Percentiles rank a stretch among this genome's conserved stretches.
These are phyloP conservation scores for Iberis pinnata DNA, from an alignment of 345 rosid species.

Conservation along the genomic window DNA sequence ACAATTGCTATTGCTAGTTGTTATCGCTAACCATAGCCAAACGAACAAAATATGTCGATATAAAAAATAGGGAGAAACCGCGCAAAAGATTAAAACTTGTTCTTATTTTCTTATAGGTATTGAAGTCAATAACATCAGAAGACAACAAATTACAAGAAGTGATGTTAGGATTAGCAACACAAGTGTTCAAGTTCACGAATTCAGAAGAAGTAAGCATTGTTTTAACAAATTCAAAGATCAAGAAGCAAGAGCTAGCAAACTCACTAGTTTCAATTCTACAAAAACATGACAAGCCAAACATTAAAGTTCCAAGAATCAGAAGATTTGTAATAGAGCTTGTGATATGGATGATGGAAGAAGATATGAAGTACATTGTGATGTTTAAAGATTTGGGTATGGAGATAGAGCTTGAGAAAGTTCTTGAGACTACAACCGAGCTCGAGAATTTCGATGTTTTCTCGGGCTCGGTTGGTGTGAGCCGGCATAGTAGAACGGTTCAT, in stretches of 20 bases:
- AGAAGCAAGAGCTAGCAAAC: constrained; percentile 41
- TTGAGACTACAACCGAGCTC: constrained; percentile 68
- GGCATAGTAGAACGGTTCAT: constrained; percentile 57
- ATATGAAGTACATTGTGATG: constrained; percentile 23
- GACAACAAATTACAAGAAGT: constrained; percentile 74
- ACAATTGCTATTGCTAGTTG: too few relatives aligned
- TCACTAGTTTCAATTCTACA: constrained; percentile 44
- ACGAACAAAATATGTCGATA: too few relatives aligned
- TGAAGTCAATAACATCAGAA: constrained; percentile 49
- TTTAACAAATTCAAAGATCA: constrained; percentile 42
- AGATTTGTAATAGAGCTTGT: constrained; percentile 73
- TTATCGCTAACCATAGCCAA: too few relatives aligned
- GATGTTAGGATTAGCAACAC: constrained; percentile 65
- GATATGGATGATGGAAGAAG: constrained; percentile 71
- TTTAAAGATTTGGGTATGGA: constrained; percentile 47
- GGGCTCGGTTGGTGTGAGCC: constrained; percentile 59
- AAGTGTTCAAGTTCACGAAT: constrained; percentile 53
- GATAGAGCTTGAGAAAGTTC: constrained; percentile 45
- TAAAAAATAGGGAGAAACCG: too few relatives aligned
- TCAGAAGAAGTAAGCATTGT: constrained; percentile 40
- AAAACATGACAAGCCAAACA: constrained; percentile 49
- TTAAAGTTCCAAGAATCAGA: constrained; percentile 75
- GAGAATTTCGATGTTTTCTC: constrained; percentile 81
- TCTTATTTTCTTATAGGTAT: constrained; percentile 41
- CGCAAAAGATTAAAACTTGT: neutral